Conservation (phyloP, 306 rosid genomes). For the Lathyrus sativus region DNA sequence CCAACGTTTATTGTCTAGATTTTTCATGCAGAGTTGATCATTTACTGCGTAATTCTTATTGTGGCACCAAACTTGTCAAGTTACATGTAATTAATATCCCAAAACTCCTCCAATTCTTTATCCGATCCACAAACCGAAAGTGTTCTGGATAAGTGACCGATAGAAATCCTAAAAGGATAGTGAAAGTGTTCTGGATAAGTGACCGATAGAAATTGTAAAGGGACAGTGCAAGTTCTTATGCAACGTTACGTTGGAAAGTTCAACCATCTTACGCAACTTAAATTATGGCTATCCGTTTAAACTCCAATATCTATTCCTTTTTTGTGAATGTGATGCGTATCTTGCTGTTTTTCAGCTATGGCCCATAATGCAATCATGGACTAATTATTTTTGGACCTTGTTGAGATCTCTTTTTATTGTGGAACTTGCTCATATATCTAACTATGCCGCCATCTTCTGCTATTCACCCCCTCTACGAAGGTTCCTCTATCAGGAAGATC, state of each 20-base stretch:
- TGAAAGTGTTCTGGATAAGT: constrained; percentile 32
- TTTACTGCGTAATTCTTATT: background rate
- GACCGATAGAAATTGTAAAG: constrained; percentile 21
- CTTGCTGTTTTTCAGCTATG: background rate
- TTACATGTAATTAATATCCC: background rate
- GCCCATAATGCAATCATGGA: background rate
- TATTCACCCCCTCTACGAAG: background rate
- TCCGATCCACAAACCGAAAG: constrained; percentile 33
- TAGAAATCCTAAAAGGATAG: constrained; percentile 7
- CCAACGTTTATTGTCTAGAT: background rate
- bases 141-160: constrained; percentile 9
- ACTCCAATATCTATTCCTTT: constrained; percentile 10
- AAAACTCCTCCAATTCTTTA: constrained; percentile 1
- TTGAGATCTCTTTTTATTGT: constrained; percentile 17
- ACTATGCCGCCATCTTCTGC: background rate
- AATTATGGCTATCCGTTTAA: constrained; percentile 14
- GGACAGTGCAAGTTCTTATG: background rate
- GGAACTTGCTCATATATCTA: constrained; percentile 13
- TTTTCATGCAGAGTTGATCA: background rate
- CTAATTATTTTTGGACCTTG: background rate
- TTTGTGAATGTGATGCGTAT: constrained; percentile 18
- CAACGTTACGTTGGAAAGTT: constrained; percentile 17
- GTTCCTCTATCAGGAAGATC: too few species aligned
- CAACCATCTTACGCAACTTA: constrained; percentile 38
- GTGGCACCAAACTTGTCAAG: background rate